Base-by-base conservation (phyloP, 176 grass and related monocot species). In the Puccinellia tenuiflora region DNA sequence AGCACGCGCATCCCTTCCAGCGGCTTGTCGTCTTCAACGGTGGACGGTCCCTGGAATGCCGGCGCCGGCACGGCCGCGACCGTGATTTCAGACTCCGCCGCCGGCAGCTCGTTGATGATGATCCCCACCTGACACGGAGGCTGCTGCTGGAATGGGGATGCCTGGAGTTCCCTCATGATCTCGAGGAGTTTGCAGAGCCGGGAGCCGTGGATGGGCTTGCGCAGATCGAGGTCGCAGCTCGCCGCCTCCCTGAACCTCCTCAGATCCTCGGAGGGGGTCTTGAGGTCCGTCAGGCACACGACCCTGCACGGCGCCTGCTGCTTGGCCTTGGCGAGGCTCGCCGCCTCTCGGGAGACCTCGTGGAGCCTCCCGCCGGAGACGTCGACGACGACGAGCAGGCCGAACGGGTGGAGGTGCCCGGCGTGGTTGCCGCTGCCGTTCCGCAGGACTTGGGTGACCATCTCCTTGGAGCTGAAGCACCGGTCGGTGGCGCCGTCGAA, bases 151-250 rank as follows among this genome's bases (percentile, higher is more conserved):
- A 73, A 73, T 25, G 79, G 40, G 42, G 64, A 82, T 11, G 3
- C 43, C 48, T 90, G 88, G 8, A 86, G 71, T 6, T 90, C 88
- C 35, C 45, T 78, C 78, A 86, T 39, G 34, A n/a, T n/a, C 78
- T 7, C 33, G 1, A 90, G 43, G 15, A 90, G 73, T 11, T 66
- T 43, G 29, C 79, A 78, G 16, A 97, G 38, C 26, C 90, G 87
- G 60, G 94, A 90, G 16, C 92, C 90, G 21, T 94, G 94, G 68
- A 94, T 75, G 5, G 94, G 94, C 33, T 97, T 97, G 51, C 83
- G 84, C 79, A 92, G 50, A 42, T 83, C 45, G 47, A 92, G 71
- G 83, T 92, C 77, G 4, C 77, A 88, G 7, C 80, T 38, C 6
- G 82, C 39, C 18, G 77, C 54, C 39, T 70, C 52, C 37, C 9